phyloP scores from a whole-genome alignment of 169 alveolate species.

The Plasmodium cynomolgi region DNA sequence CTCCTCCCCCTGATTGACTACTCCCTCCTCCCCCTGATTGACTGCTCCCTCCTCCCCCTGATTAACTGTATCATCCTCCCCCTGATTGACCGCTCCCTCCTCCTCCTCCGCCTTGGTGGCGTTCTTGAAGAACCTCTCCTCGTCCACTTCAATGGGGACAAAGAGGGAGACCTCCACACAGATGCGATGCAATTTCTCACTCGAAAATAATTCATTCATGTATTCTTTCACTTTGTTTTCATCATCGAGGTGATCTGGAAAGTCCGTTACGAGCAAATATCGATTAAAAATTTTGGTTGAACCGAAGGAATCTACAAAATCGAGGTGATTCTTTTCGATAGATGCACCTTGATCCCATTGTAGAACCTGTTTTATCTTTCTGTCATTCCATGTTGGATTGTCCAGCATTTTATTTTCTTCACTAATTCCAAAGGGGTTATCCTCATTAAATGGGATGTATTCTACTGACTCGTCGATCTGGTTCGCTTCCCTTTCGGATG shows the following conservation, averaged over 20 bases:
- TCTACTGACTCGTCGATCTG: neutral
- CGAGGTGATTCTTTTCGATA: constrained; percentile 38
- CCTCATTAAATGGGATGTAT: constrained; percentile 14
- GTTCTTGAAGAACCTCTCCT: neutral
- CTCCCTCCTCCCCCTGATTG: neutral
- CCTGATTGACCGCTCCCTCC: neutral
- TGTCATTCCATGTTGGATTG: constrained; percentile 28
- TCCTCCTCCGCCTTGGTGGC: neutral
- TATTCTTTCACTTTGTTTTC: constrained; percentile 8
- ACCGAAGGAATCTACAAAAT: constrained; percentile 15
- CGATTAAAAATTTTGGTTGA: constrained; percentile 13
- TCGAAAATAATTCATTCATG: neutral
- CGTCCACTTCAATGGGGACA: neutral
- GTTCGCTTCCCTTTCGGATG: neutral
- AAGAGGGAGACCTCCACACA: constrained; percentile 44
- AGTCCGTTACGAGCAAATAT: constrained; percentile 29
- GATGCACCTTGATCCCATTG: constrained; percentile 39
- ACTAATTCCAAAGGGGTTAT: constrained; percentile 29
- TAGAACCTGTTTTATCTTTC: constrained; percentile 23
- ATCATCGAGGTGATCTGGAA: constrained; percentile 14
- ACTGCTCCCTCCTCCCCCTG: neutral
- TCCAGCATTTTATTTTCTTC: constrained; percentile 18
- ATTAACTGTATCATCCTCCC: neutral
- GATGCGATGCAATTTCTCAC: neutral
- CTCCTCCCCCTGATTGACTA: neutral